Conservation (phyloP, 495 filamentous ascomycete species). For the Filosporella fistucella region DNA sequence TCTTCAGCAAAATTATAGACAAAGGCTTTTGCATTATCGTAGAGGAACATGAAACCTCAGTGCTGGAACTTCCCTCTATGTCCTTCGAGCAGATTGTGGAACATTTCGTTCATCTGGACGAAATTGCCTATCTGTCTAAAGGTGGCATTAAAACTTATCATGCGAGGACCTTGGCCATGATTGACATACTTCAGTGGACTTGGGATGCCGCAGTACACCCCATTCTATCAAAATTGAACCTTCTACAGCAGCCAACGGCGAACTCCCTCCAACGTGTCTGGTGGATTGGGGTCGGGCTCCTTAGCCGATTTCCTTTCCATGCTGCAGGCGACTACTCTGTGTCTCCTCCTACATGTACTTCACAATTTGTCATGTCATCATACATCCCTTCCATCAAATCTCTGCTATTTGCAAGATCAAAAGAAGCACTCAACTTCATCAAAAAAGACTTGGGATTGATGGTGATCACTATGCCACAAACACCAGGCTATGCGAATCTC, state of each 20-base stretch:
- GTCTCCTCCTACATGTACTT: slow-evolving; percentile 13
- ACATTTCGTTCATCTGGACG: no score
- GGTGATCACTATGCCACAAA: slow-evolving; percentile 21
- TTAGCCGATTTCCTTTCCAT: slow-evolving; percentile 20
- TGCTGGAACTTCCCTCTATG: no score
- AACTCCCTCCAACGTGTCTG: slow-evolving; percentile 4
- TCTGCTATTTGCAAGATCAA: slow-evolving; percentile 1
- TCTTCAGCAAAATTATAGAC: background rate
- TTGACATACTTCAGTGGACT: no score
- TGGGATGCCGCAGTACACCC: background rate
- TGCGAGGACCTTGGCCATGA: background rate
- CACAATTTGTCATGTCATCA: slow-evolving; percentile 21
- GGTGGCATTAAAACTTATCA: background rate
- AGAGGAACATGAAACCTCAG: no score
- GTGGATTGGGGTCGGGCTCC: slow-evolving; percentile 20
- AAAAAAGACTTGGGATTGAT: slow-evolving; percentile 14
- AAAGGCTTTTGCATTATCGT: slow-evolving; percentile 1
- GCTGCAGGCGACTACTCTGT: slow-evolving; percentile 22
- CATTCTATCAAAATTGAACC: no score
- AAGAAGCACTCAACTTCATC: slow-evolving; percentile 5
- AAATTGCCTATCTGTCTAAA: background rate
- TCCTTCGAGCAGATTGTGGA: no score
- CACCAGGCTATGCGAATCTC: slow-evolving; percentile 17
- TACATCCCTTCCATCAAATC: slow-evolving; percentile 26
- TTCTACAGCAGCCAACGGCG: no score